Conservation (phyloP, 2,329 filamentous ascomycete genomes). For the Cladorrhinum sp. region DNA sequence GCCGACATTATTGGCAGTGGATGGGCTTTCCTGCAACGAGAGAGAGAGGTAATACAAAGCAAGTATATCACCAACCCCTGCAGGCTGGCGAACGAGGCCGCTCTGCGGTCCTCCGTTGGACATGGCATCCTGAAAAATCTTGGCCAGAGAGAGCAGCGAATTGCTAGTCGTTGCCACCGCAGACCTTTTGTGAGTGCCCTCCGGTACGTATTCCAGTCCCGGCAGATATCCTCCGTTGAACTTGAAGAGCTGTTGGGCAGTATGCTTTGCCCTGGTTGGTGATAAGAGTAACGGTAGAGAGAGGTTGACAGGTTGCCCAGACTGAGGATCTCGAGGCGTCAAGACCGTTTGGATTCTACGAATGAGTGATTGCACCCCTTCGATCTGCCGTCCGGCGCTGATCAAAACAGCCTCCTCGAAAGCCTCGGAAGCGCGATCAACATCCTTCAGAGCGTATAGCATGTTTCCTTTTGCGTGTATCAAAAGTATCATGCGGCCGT, state of each 20-base stretch:
- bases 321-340: constrained; percentile 41
- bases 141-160: constrained; percentile 87
- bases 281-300: constrained; percentile 71
- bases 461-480: constrained; percentile 99
- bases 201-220: constrained; percentile 69
- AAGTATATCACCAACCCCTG: constrained; percentile 85
- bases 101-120: constrained; percentile 63
- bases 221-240: constrained; percentile 69
- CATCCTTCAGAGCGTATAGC: constrained; percentile 85
- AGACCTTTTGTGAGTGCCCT: constrained; percentile 69
- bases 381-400: constrained; percentile 67
- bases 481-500: constrained; percentile 87
- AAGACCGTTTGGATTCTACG: constrained; percentile 71
- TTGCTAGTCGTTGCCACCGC: constrained; percentile 94
- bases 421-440: constrained; percentile 73
- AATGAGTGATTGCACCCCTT: constrained; percentile 75
- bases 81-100: constrained; percentile 57
- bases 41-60: constrained; percentile 94
- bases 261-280: constrained; percentile 79
- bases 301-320: constrained; percentile 25
- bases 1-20: constrained; percentile 96
- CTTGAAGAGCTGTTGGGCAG: constrained; percentile 78
- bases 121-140: constrained; percentile 97
- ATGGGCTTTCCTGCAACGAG: constrained; percentile 91
- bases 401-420: constrained; percentile 96